Conservation (phyloP, 2,329 filamentous ascomycete genomes). For the Lasiodiplodia citricola region DNA sequence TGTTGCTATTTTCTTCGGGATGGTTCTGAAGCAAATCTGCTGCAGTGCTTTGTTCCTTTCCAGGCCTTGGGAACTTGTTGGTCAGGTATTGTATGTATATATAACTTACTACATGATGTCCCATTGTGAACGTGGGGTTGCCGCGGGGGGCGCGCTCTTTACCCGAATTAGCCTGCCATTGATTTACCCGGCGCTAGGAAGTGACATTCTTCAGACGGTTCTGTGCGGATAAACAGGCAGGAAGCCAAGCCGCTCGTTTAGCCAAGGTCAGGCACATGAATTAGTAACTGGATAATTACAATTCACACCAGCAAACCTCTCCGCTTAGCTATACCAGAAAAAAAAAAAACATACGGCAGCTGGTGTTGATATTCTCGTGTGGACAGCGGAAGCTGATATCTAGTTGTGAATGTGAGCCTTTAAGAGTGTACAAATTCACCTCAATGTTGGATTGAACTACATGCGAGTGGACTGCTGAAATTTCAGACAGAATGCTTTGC, state of each 20-base stretch:
- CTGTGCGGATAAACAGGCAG: slow-evolving; percentile 39
- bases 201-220: not conserved
- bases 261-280: not conserved
- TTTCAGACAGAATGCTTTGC: no score
- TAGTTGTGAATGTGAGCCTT: no score
- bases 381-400: no score
- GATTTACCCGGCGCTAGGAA: slow-evolving; percentile 4
- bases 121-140: not conserved
- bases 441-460: no score
- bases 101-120: not conserved
- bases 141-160: slow-evolving; percentile 3
- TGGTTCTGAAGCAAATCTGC: not conserved
- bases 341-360: no score
- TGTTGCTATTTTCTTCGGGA: not conserved
- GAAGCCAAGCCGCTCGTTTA: not conserved
- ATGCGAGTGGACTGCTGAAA: no score
- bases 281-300: not conserved
- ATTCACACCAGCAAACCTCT: no score
- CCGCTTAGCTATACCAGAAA: no score
- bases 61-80: not conserved
- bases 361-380: no score
- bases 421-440: no score
- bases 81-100: not conserved
- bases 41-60: not conserved
- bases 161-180: slow-evolving; percentile 9